Conservation (phyloP, 2,329 filamentous ascomycete species). For the Ophiosphaerella narmari region DNA sequence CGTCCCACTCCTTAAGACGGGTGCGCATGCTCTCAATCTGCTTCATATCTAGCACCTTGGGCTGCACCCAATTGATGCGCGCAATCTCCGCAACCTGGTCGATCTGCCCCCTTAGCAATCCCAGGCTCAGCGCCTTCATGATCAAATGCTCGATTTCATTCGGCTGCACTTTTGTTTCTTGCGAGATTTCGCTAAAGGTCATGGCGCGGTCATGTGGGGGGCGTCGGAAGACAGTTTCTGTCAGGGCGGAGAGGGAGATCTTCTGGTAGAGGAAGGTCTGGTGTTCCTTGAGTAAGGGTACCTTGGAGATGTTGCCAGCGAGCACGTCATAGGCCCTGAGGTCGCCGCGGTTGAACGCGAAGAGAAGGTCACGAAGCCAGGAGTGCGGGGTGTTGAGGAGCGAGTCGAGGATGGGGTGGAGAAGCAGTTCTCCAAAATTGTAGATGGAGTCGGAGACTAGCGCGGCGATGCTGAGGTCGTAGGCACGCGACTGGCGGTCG, state of each 20-base stretch:
- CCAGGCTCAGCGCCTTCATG: constrained; percentile 98
- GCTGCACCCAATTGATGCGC: constrained; percentile 97
- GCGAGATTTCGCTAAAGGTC: constrained; percentile 84
- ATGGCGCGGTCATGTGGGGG: constrained; percentile 95
- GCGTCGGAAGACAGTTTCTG: constrained; percentile 93
- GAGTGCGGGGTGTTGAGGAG: constrained; percentile 74
- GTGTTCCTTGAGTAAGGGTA: constrained; percentile 78
- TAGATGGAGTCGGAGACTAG: constrained; percentile 95
- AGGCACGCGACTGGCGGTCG: constrained; percentile 82
- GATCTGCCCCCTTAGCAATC: constrained; percentile 86
- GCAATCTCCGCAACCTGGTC: constrained; percentile 95
- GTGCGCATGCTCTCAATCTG: constrained; percentile 93
- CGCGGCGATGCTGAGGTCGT: constrained; percentile 90
- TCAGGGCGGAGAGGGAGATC: constrained; percentile 94
- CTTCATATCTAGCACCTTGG: constrained; percentile 93
- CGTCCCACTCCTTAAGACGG: constrained; percentile 90
- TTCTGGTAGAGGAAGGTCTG: constrained; percentile 89
- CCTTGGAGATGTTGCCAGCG: constrained; percentile 77
- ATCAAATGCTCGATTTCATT: constrained; percentile 97
- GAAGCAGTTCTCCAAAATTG: constrained; percentile 98
- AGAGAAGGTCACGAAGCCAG: constrained; percentile 94
- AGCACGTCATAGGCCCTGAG: constrained; percentile 84
- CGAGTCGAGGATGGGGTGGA: constrained; percentile 92
- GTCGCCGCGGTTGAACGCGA: constrained; percentile 96
- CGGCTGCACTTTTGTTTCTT: constrained; percentile 88